Evolutionary conservation across 495 filamentous ascomycete species (phyloP).

Genomic region (Penicillium manginii): DNA sequence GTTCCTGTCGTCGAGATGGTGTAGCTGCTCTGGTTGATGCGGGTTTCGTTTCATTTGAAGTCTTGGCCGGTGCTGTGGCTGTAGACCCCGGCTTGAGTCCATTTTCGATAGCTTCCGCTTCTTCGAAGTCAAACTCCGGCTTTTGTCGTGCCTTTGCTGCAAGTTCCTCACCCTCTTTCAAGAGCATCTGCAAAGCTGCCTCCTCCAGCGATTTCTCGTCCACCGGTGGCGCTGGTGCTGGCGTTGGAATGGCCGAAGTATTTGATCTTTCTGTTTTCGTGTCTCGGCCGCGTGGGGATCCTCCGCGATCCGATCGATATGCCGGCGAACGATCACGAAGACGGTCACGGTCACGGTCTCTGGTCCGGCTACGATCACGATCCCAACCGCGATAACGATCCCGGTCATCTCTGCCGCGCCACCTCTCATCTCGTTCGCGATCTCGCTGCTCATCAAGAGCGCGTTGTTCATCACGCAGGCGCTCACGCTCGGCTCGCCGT

Average conservation of each 20-base stretch:
- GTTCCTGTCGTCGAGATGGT: slow-evolving; percentile 34
- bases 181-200: slow-evolving; percentile 55
- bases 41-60: slow-evolving; percentile 33
- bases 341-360: slow-evolving; percentile 42
- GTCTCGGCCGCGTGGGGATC: slow-evolving; percentile 44
- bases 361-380: slow-evolving; percentile 41
- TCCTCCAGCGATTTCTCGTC: slow-evolving; percentile 64
- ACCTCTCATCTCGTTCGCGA: slow-evolving; percentile 56
- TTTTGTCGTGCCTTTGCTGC: slow-evolving; percentile 62
- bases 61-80: slow-evolving; percentile 25
- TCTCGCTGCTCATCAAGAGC: slow-evolving; percentile 55
- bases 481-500: slow-evolving; percentile 60
- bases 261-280: slow-evolving; percentile 44
- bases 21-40: slow-evolving; percentile 35
- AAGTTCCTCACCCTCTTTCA: slow-evolving; percentile 63
- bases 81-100: slow-evolving; percentile 41
- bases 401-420: slow-evolving; percentile 50
- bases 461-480: slow-evolving; percentile 54
- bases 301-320: slow-evolving; percentile 41
- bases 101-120: slow-evolving; percentile 53
- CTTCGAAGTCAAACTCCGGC: slow-evolving; percentile 61
- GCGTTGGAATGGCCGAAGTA: slow-evolving; percentile 44
- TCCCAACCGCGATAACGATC: slow-evolving; percentile 49
- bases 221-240: slow-evolving; percentile 43
- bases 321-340: slow-evolving; percentile 39